Conservation (phyloP, 2,329 filamentous ascomycete genomes). For the Claviceps monticola region DNA sequence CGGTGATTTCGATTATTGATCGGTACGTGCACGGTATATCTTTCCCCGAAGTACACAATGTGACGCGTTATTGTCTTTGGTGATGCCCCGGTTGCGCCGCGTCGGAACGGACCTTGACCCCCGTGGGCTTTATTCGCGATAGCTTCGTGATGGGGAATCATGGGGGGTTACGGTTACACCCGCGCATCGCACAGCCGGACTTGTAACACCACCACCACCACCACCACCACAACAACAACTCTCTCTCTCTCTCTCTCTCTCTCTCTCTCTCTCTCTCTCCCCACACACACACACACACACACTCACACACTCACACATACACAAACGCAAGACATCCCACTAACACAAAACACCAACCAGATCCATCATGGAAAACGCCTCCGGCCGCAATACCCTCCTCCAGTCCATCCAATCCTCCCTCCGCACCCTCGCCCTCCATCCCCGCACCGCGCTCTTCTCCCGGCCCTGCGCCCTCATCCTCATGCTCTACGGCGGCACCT, state of each 20-base stretch:
- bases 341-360: constrained; percentile 22
- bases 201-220: background rate
- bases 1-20: constrained; percentile 78
- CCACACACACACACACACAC: no score
- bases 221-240: background rate
- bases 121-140: no score
- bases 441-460: constrained; percentile 46
- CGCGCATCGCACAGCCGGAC: no score
- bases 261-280: no score
- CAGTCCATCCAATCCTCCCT: constrained; percentile 47
- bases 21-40: constrained; percentile 34
- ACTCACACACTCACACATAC: no score
- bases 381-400: constrained; percentile 46
- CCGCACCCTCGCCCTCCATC: constrained; percentile 39
- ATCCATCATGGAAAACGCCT: constrained; percentile 72
- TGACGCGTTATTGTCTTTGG: no score
- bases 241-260: no score
- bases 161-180: background rate
- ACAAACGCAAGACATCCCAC: no score
- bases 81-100: no score
- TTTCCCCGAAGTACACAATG: no score
- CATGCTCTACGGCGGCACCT: constrained; percentile 75
- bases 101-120: no score
- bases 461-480: constrained; percentile 57
- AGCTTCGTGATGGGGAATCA: background rate